Percentiles rank a stretch among this genome's conserved stretches.
Evolutionary conservation across 2,329 filamentous ascomycete genomes (phyloP).

Genomic region (Cladosporium sp.): DNA sequence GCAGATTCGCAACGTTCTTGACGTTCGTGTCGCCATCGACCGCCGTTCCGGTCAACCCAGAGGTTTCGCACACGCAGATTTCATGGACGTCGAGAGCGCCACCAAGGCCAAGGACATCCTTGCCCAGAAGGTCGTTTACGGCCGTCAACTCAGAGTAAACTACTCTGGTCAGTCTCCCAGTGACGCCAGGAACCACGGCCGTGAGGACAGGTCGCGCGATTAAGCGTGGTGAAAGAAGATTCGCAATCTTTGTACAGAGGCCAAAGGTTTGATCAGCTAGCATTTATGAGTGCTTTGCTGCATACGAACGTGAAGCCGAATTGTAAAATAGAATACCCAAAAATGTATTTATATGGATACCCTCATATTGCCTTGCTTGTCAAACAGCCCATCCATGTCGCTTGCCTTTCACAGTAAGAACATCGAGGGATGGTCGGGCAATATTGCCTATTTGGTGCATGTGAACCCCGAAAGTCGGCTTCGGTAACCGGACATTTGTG

Average conservation of each 20-base stretch:
- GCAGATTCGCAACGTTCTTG: conserved; percentile 63
- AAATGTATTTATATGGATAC: background rate
- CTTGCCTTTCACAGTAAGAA: background rate
- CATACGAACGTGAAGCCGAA: background rate
- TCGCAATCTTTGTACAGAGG: no score
- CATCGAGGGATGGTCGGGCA: background rate
- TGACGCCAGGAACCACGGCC: background rate
- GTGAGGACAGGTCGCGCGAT: background rate
- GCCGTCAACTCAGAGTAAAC: conserved; percentile 62
- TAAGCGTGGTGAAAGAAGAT: no score
- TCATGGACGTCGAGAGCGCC: conserved; percentile 65
- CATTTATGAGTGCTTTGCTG: background rate
- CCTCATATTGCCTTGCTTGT: background rate
- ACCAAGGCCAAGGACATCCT: conserved; percentile 56
- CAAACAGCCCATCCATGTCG: background rate
- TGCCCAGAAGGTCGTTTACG: conserved; percentile 56
- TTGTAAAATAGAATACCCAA: background rate
- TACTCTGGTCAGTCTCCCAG: conserved; percentile 40
- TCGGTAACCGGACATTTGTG: no score
- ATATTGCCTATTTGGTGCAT: background rate
- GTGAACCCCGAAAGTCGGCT: background rate
- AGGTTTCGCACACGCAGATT: conserved; percentile 83
- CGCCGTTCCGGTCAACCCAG: conserved; percentile 73
- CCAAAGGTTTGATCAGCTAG: no score
- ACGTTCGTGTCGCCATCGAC: conserved; percentile 80